Evolutionary conservation across 2,329 filamentous ascomycete genomes (phyloP), one percentile per base, ranked within the genome.

Genomic region (Aspergillus ochraceus): DNA sequence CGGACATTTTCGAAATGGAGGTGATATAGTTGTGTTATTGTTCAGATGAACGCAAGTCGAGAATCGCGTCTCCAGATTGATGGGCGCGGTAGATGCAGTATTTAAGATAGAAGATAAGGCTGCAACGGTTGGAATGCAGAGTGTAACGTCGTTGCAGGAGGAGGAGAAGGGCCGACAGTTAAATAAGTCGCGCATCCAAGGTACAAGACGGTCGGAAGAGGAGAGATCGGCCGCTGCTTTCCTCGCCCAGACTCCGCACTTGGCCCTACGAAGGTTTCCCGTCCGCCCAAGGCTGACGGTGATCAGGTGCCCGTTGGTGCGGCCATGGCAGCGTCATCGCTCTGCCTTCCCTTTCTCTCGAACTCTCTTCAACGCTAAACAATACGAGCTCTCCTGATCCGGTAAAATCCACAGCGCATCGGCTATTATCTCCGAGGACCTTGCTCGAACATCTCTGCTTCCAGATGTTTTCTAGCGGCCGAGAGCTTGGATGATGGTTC

Each of bases 1-100:
- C 56, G 52, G 71, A 74, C 72, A 74, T 75, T 8, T 54, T 56
- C 49, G 46, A 6, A 42, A n/a, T 30, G 19, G 32, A 20, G 32
- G 4, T 42, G 24, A 19, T 29, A 17, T 12, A 45, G 6, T 14
- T 17, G 12, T 8, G 47, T 12, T n/a, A 51, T n/a, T 42, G 46
- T n/a, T 19, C 22, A 4, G 19, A 14, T 3, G 19, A 24, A 11
- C 11, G 49, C 36, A 47, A 22, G 22, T 36, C 14, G 39, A 45
- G 14, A 6, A 32, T 12, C 39, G 19, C 9, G 30, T 11, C 9
- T 32, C 30, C 14, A 14, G 19, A 45, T n/a, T 2, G 39, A 19
- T 45, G 39, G 39, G 39, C 14, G 39, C 12, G 39, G 6, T 17
- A 24, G 24, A 24, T 24, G 24, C 24, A 24, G 24, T 24, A 24